These are phyloP conservation scores for Periconia sp. DNA, from an alignment of 2,329 filamentous ascomycete species.

Conservation along the genomic window DNA sequence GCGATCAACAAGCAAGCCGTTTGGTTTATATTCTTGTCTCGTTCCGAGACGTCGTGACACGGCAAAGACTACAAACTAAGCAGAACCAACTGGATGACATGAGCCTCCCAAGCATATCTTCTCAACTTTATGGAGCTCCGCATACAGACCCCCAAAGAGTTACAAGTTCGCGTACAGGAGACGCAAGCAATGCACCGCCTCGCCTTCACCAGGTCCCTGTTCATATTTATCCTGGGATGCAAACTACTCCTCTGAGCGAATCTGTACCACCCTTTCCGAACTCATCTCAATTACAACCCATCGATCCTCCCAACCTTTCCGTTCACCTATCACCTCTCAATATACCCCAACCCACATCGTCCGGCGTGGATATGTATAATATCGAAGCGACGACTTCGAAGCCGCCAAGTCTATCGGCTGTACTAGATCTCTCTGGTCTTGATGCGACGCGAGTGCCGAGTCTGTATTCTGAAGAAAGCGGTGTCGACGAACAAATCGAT, in stretches of 20 bases:
- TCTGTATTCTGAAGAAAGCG: conserved; percentile 35
- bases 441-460: conserved; percentile 36
- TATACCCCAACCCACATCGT: conserved; percentile 16
- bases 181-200: conserved; percentile 18
- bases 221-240: conserved; percentile 41
- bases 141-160: conserved; percentile 11
- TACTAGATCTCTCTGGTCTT: conserved; percentile 42
- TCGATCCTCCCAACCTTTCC: conserved; percentile 23
- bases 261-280: conserved; percentile 8
- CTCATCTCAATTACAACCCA: conserved; percentile 8
- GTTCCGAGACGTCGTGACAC: conserved; percentile 41
- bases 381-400: conserved; percentile 11
- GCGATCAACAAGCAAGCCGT: conserved; percentile 43
- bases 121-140: conserved; percentile 33
- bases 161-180: conserved; percentile 1
- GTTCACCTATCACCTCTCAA: conserved; percentile 35
- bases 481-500: conserved; percentile 44
- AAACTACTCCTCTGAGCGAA: conserved; percentile 29
- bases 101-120: conserved; percentile 35
- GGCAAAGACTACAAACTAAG: conserved; percentile 31
- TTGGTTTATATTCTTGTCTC: conserved; percentile 41
- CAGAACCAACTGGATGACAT: conserved; percentile 24
- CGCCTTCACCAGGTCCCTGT: conserved; percentile 38
- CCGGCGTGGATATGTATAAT: conserved; percentile 4
- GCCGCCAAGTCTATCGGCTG: conserved; percentile 33